Base-by-base conservation (phyloP, 1,139 yeast genomes). In the Debaryomyces sp. region DNA sequence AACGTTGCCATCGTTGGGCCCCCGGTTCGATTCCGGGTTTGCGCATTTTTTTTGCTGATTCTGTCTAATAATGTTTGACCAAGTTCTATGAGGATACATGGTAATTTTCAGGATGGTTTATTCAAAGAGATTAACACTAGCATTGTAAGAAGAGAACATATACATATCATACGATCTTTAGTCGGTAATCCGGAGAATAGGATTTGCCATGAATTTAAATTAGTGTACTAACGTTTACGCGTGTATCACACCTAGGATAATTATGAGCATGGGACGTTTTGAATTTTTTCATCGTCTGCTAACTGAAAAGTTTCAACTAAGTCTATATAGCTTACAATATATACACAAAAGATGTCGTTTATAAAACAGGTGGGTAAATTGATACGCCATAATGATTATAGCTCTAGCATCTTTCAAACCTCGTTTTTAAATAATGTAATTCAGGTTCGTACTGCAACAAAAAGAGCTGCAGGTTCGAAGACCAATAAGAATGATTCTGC, bases 401-500 rank as follows among this genome's bases (percentile, higher is more conserved):
- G 26, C 10, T 9, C 40, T 22, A 21, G 15, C 6, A 21, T 13
- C 6, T 48, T 39, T 3, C 41, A 38, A 10, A 26, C 36, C 15
- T 15, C 44, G 6, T 22, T 29, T 26, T 33, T 40, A n/a, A 51
- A 37, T 39, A 50, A 39, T 33, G 7, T 56, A 8, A 42, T 24
- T 34, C 89, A 83, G 59, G 80, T 89, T 18, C 92, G 99, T 78
- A 84, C 85, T 30, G 97, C 99, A 29, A 91, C 97, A 32, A 94
- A 94, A 70, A 86, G 84, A 64, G 97, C 95, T 5, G 90, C 96
- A 15, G 97, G 98, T 57, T 91, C 97, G 27, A 88, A 84, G 70
- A 89, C 97, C 40, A 89, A 88, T 57, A 92, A 89, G 82, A 87
- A 89, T 67, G 97, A 92, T 68, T 92, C 99, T 18, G 92, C 94